Evolutionary conservation across 129 eudicot species (phyloP).

Genomic region (Flaveria bidentis): DNA sequence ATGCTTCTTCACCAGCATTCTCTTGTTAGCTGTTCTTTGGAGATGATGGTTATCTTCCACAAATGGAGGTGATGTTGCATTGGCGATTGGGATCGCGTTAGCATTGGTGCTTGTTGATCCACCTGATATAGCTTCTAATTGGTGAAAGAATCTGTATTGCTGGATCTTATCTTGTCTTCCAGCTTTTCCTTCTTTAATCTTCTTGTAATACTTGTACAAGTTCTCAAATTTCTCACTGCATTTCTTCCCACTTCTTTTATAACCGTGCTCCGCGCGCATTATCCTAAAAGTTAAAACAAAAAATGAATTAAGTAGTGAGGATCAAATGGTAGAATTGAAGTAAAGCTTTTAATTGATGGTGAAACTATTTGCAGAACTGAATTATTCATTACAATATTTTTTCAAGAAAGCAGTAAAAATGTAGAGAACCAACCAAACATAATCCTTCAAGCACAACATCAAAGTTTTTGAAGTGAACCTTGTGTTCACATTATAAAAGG

Average conservation of each 20-base stretch:
- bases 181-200: conserved; percentile 94
- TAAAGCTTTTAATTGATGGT: background rate
- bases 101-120: conserved; percentile 37
- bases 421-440: background rate
- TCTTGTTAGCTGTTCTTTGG: conserved; percentile 24
- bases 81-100: conserved; percentile 22
- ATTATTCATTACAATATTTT: background rate
- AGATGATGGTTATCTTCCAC: conserved; percentile 18
- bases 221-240: conserved; percentile 98
- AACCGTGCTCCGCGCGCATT: conserved; percentile 86
- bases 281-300: conserved; percentile 47
- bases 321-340: background rate
- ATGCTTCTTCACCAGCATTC: conserved; percentile 43
- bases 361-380: background rate
- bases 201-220: conserved; percentile 93
- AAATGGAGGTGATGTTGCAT: conserved; percentile 35
- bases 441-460: background rate
- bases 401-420: background rate
- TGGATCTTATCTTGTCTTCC: conserved; percentile 80
- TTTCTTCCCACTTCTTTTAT: conserved; percentile 91
- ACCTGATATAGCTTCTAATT: conserved; percentile 89
- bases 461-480: background rate
- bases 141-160: conserved; percentile 89
- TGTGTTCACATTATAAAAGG: background rate
- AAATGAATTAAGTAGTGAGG: background rate